Base-by-base conservation (phyloP, 768 basidiomycete genomes). In the Boletus reticulatus region DNA sequence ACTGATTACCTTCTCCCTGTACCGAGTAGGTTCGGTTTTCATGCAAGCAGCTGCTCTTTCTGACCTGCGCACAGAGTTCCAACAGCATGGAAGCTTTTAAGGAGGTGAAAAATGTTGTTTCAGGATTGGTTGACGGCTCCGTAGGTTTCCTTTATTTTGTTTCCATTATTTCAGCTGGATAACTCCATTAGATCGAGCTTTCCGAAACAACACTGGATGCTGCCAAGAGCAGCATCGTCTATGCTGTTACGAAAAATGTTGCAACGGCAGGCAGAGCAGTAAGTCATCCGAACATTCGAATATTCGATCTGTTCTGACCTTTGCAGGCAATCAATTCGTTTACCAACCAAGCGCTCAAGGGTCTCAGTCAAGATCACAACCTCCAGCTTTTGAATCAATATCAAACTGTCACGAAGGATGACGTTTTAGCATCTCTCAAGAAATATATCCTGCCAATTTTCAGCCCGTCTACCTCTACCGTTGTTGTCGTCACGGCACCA, bases 221-320 rank as follows among this genome's bases (percentile, higher is more conserved):
- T 0, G 92, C 94, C 6, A 94, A 96, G 76, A 94, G 92, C 60
- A 89, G 85, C 46, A 87, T 97, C 59, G 94, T 97, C 5, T 98
- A 86, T 64, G 78, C 79, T 9, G 88, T 94, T 11, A 84, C 94
- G 0, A 84, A 84, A 65, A 78, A 80, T 43, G 89, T 96, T 20
- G 88, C 94, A 19, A 96, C 93, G 4, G 84, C 91, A 29, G 82
- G 84, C n/a, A 82, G 88, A 62, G 96, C 96, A 42, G 95, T 94
- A 72, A 69, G 87, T 73, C 34, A 22, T 44, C 37, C 41, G 45
- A 19, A 16, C 13, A 13, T 36, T 24, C 29, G 4, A n/a, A 22
- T 45, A 56, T 37, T 55, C 19, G 14, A 60, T 22, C 50, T 47
- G 27, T 42, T 64, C 51, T 64, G 37, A 16, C 42, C 0, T 51